Evolutionary conservation across 2,329 filamentous ascomycete genomes (phyloP).

Genomic region (Seiridium unicorne): DNA sequence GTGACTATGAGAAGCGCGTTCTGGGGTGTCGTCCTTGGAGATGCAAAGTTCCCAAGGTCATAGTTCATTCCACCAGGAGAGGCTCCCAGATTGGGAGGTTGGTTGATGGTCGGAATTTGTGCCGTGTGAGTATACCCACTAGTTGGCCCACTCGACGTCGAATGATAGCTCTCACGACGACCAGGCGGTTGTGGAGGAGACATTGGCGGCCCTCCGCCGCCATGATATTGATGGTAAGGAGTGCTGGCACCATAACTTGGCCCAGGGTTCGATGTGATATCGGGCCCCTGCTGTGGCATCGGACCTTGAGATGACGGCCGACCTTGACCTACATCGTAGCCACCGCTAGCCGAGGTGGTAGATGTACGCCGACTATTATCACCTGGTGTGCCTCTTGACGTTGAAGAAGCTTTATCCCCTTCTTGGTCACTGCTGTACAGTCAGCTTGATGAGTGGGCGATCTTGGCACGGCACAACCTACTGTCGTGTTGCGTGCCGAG

Average conservation of each 20-base stretch:
- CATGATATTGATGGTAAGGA: slow-evolving; percentile 17
- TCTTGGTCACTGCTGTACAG: slow-evolving; percentile 40
- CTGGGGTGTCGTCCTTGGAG: slow-evolving; percentile 27
- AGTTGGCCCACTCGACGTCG: slow-evolving; percentile 10
- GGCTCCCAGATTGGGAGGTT: slow-evolving; percentile 19
- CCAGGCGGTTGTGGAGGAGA: slow-evolving; percentile 19
- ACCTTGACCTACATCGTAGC: background rate
- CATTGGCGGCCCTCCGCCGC: slow-evolving; percentile 22
- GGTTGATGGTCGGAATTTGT: slow-evolving; percentile 21
- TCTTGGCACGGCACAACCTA: slow-evolving; percentile 26
- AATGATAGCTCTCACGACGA: slow-evolving; percentile 13
- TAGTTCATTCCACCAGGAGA: slow-evolving; percentile 19
- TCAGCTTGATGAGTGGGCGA: background rate
- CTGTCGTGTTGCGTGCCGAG: slow-evolving; percentile 56
- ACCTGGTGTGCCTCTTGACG: slow-evolving; percentile 18
- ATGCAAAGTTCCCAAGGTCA: slow-evolving; percentile 15
- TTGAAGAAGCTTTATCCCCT: slow-evolving; percentile 33
- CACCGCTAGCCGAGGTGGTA: slow-evolving; percentile 19
- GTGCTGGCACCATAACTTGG: slow-evolving; percentile 5
- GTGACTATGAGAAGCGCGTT: slow-evolving; percentile 24
- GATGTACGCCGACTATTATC: slow-evolving; percentile 25
- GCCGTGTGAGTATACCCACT: slow-evolving; percentile 19
- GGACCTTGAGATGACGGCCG: background rate
- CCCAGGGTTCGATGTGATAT: background rate
- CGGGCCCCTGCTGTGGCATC: background rate